Evolutionary conservation across 2,329 filamentous ascomycete genomes (phyloP), one percentile per base, ranked within the genome.

Genomic region (Ophiostoma perfectum): DNA sequence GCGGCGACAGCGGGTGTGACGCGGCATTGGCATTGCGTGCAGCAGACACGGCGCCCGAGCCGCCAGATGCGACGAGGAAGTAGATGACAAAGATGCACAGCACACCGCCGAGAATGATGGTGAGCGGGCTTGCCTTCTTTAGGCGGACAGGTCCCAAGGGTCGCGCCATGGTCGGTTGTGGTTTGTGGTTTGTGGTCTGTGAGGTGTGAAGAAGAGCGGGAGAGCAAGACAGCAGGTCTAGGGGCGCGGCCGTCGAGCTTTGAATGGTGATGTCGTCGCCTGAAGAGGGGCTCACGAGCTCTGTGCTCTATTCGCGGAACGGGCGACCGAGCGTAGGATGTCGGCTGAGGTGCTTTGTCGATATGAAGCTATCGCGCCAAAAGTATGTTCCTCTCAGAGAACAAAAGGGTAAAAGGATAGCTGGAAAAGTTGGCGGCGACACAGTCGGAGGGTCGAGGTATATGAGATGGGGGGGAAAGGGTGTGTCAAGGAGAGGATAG

Each of bases 61-160:
- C 67, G 66, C 72, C 66, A 3, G 84, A 83, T 9, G 81, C 82
- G 73, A 88, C 76, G 72, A 89, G 77, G 76, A 89, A 88, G 81
- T 85, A 79, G 78, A 92, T 78, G 79, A 90, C 86, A 80, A 90
- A 86, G 76, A 95, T 84, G 77, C 88, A 88, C 70, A 95, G 84
- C 69, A 91, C 80, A 73, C 81, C 83, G 74, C 91, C 91, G 73
- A 96, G 83, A 73, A 89, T 78, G 72, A 94, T 81, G 67, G 90
- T 94, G 75, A 90, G 83, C 72, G 91, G 89, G 79, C 88, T 95
- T 77, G 89, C 87, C 81, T 90, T 90, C 81, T 91, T 91, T 76
- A 94, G 85, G 80, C 91, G 90, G 73, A 86, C 83, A 73, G 85
- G 81, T 75, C 86, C 84, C 82, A 88, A 81, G 77, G 84, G 80